Percentiles rank a stretch among this genome's conserved stretches.
phyloP scores from a whole-genome alignment of 805 yeast species.

The Candida vaughaniae region DNA sequence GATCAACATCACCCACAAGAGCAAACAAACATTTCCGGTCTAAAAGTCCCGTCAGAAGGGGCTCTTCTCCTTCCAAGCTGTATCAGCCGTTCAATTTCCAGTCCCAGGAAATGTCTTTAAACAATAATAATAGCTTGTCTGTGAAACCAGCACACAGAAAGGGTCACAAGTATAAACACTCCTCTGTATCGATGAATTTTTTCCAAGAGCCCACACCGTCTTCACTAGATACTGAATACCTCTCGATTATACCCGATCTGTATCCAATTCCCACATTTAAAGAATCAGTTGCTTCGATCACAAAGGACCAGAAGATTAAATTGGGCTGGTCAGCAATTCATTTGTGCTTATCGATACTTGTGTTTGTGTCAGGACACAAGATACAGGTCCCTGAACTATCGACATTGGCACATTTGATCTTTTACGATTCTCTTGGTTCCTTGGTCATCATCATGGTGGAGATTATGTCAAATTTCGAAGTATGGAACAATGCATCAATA shows the following conservation, averaged over 20 bases:
- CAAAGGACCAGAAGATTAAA: slow-evolving; percentile 55
- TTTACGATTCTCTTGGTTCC: slow-evolving; percentile 84
- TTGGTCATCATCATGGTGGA: slow-evolving; percentile 68
- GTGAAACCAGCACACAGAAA: slow-evolving; percentile 71
- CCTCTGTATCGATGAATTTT: slow-evolving; percentile 93
- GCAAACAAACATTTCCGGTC: slow-evolving; percentile 26
- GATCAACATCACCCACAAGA: slow-evolving; percentile 28
- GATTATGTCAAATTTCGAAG: slow-evolving; percentile 86
- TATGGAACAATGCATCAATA: slow-evolving; percentile 81
- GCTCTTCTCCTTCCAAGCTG: slow-evolving; percentile 22
- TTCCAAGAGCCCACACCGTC: slow-evolving; percentile 83
- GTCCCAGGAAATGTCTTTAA: slow-evolving; percentile 45
- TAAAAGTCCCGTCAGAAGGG: slow-evolving; percentile 28
- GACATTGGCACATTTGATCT: slow-evolving; percentile 81
- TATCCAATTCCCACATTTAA: slow-evolving; percentile 69
- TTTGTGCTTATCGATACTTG: slow-evolving; percentile 48
- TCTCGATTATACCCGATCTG: slow-evolving; percentile 54
- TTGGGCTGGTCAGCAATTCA: slow-evolving; percentile 62
- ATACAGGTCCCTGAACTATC: slow-evolving; percentile 60
- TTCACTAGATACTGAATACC: slow-evolving; percentile 46
- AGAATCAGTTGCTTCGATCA: slow-evolving; percentile 64
- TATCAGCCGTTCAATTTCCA: slow-evolving; percentile 64
- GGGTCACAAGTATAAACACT: slow-evolving; percentile 94
- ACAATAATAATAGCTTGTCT: slow-evolving; percentile 24
- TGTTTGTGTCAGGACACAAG: slow-evolving; percentile 60